These are phyloP conservation scores for Elongisporangium undulatum DNA, from an alignment of 352 stramenopile species.

Conservation along the genomic window DNA sequence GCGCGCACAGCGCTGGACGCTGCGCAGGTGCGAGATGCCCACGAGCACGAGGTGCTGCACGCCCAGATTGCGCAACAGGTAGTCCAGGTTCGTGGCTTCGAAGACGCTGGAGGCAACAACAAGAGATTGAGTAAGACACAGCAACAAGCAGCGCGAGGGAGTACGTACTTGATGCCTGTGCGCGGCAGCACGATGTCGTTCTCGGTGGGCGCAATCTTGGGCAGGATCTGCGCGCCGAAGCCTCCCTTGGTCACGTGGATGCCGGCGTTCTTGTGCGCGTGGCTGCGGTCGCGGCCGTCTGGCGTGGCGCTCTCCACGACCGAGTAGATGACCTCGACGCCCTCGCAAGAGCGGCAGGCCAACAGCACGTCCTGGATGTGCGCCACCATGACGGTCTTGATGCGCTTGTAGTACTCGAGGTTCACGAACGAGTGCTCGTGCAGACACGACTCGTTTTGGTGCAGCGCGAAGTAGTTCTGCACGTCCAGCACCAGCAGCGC, in stretches of 20 bases:
- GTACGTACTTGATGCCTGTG: slow-evolving; percentile 68
- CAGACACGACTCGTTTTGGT: slow-evolving; percentile 19
- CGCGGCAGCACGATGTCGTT: slow-evolving; percentile 85
- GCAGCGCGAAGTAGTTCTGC: slow-evolving; percentile 62
- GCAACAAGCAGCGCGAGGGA: background rate
- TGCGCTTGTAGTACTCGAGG: slow-evolving; percentile 37
- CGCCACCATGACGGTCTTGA: slow-evolving; percentile 47
- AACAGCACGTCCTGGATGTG: slow-evolving; percentile 59
- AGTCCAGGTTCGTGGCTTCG: slow-evolving; percentile 86
- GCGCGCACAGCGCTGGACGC: slow-evolving; percentile 74
- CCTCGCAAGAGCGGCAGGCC: slow-evolving; percentile 37
- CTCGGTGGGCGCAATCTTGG: slow-evolving; percentile 34
- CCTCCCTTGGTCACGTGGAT: slow-evolving; percentile 66
- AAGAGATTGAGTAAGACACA: background rate
- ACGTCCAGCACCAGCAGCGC: slow-evolving; percentile 60
- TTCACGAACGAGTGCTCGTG: slow-evolving; percentile 8
- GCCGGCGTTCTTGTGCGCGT: slow-evolving; percentile 85
- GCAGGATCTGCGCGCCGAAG: slow-evolving; percentile 67
- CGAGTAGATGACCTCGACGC: slow-evolving; percentile 86
- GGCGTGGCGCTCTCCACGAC: slow-evolving; percentile 85
- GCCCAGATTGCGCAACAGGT: slow-evolving; percentile 83
- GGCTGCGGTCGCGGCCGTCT: slow-evolving; percentile 78
- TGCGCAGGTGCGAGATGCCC: slow-evolving; percentile 80
- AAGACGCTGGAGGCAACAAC: slow-evolving; percentile 66
- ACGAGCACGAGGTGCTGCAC: slow-evolving; percentile 83